Percentiles rank a stretch among this genome's conserved stretches.
These are phyloP conservation scores for Xylariaceae sp. DNA, from an alignment of 2,329 filamentous ascomycete genomes.

Conservation along the genomic window DNA sequence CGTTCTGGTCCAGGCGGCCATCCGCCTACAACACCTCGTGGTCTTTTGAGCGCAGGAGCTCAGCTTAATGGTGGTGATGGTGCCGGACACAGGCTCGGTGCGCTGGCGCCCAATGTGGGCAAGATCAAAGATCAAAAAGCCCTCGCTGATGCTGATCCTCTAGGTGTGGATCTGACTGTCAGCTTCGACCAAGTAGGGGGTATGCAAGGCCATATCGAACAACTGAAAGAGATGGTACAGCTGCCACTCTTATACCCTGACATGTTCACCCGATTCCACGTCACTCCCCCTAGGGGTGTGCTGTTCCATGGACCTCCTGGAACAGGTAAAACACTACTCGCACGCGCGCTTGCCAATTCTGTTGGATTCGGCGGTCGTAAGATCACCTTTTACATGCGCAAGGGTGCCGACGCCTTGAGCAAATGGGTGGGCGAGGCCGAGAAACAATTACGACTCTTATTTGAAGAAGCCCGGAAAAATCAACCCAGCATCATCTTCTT, in stretches of 20 bases:
- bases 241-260: conserved; percentile 92
- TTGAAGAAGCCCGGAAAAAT: conserved; percentile 91
- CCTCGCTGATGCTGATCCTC: conserved; percentile 86
- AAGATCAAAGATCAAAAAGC: conserved; percentile 92
- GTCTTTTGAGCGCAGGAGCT: conserved; percentile 42
- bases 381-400: conserved; percentile 99
- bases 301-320: conserved; percentile 95
- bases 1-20: conserved; percentile 57
- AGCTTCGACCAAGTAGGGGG: conserved; percentile 94
- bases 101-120: conserved; percentile 71
- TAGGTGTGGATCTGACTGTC: conserved; percentile 88
- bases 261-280: conserved; percentile 84
- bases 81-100: conserved; percentile 36
- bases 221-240: conserved; percentile 98
- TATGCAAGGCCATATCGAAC: conserved; percentile 87
- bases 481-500: conserved; percentile 99
- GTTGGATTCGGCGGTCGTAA: conserved; percentile 86
- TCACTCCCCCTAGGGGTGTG: conserved; percentile 90
- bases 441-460: conserved; percentile 85
- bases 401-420: conserved; percentile 93
- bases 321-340: conserved; percentile 96
- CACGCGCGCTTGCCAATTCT: conserved; percentile 85
- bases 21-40: conserved; percentile 47
- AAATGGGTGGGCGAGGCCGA: conserved; percentile 99
- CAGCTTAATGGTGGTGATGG: conserved; percentile 38